Base-by-base conservation (phyloP, 2,329 filamentous ascomycete species). In the Anisogramma anomala region DNA sequence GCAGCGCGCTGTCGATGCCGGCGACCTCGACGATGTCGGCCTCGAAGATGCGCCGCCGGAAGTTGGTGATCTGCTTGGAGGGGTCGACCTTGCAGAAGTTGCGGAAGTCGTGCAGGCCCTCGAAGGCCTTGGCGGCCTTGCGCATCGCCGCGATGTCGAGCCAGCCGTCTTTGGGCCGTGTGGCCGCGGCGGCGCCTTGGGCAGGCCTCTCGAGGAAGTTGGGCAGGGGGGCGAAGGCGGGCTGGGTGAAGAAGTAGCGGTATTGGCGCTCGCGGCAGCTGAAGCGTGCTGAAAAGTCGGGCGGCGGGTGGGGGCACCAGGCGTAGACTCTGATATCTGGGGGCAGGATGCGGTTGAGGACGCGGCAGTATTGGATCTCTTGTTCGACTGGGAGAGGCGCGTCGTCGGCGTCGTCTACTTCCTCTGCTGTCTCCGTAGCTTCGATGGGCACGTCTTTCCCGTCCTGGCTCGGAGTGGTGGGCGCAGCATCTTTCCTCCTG, bases 181-280 rank as follows among this genome's bases (percentile, higher is more conserved):
- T 45, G 23, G 22, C 6, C 5, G 30, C 11, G 19, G 19, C 17
- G n/a, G 2, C 13, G 4, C 20, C 26, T 26, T n/a, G 9, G 19
- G 27, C 41, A 39, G 50, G 50, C 48, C 43, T 19, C 41, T 72
- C 74, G 27, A 71, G 47, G 15, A 68, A 55, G 1, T 69, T 64
- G 1, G 81, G 77, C 4, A 74, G 68, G 0, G 86, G 86, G 2
- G 77, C 66, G 55, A 86, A 94, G 1, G 83, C 84, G 0, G 91
- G 91, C 57, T 95, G 86, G 0, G 91, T 96, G 66, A 98, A 98
- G 68, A 94, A 96, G 63, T 98, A 98, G 43, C 85, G 79, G 65
- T 98, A 98, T 50, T 84, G 81, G 17, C 91, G 74, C 62, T 95
- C 87, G 47, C 82, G 77, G 62, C 91, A 98, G 40, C 84, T 87